Evolutionary conservation across 345 rosid species (phyloP), one percentile per base, ranked within the genome.

Genomic region (Melaleuca quinquenervia): DNA sequence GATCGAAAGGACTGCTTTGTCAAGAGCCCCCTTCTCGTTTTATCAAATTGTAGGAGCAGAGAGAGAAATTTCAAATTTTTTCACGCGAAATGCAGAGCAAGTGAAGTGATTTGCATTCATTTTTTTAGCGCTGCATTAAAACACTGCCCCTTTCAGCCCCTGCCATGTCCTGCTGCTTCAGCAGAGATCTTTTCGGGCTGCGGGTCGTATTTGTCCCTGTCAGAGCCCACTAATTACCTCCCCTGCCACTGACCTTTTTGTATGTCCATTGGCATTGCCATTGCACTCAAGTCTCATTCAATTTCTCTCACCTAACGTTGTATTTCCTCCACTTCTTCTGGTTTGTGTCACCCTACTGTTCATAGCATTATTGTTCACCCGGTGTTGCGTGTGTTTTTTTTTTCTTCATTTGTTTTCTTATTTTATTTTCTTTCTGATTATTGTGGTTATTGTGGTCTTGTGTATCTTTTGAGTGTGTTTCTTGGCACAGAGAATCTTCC

Each of bases 201-300:
- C 86, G 84, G 84, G 82, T 84, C 58, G 91, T 89, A 91, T 91
- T 91, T 88, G 88, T 93, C 92, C 94, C 84, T 93, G 94, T 93
- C 96, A 94, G 94, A 44, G 48, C 50, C 86, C 41, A 86, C 91
- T 53, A 92, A 89, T 96, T 94, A 96, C 98, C 90, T 87, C 89
- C 44, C 88, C 92, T 93, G 91, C 94, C 95, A 89, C 87, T 82
- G 86, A 88, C 85, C 21, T 82, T 44, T 55, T 56, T 60, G 45
- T 24, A 32, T 56, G 36, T 7, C 16, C 75, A 20, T 36, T 45
- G 27, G 26, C 26, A 70, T 36, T 70, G 80, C 48, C 27, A 55
- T 55, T 55, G 48, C 80, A 18, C 80, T 36, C n/a, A n/a, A n/a
- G n/a, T n/a, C n/a, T n/a, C 80, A 36, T 70, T 70, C 80, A 70